Conservation (phyloP, 2,329 filamentous ascomycete species). For the Aspergillus glaucus region DNA sequence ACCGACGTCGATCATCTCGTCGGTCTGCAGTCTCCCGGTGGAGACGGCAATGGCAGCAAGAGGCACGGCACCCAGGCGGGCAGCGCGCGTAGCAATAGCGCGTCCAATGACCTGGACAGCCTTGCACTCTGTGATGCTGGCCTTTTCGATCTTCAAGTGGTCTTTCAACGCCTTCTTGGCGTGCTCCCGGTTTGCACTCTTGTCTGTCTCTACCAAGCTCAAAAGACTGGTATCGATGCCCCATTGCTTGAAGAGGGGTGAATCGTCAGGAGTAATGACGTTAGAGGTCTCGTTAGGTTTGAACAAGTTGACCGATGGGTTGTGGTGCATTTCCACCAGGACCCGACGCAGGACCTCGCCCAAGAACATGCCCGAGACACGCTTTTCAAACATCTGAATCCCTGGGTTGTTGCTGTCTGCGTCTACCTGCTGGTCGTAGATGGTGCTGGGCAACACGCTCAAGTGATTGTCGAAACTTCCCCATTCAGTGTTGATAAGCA, state of each 20-base stretch:
- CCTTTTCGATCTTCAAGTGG: conserved; percentile 66
- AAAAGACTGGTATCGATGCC: conserved; percentile 87
- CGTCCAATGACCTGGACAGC: conserved; percentile 77
- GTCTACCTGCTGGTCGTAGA: conserved; percentile 76
- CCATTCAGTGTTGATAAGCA: conserved; percentile 99
- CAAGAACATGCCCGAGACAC: conserved; percentile 95
- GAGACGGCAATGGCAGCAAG: conserved; percentile 79
- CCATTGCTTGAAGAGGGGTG: conserved; percentile 71
- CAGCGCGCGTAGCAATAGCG: conserved; percentile 81
- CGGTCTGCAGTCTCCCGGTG: conserved; percentile 63
- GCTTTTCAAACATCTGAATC: conserved; percentile 98
- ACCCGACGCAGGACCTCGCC: conserved; percentile 84
- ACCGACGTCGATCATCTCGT: conserved; percentile 77
- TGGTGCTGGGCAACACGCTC: conserved; percentile 76
- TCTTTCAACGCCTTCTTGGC: conserved; percentile 74
- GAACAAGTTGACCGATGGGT: conserved; percentile 65
- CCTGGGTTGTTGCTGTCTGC: conserved; percentile 79
- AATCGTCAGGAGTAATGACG: conserved; percentile 60
- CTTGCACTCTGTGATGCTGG: conserved; percentile 76
- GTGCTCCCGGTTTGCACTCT: conserved; percentile 61
- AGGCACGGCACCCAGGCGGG: conserved; percentile 78
- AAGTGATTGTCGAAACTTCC: conserved; percentile 95
- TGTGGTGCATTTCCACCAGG: conserved; percentile 64
- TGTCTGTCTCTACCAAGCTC: conserved; percentile 78
- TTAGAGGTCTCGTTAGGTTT: conserved; percentile 68